A percentile compares a stretch with the other conserved stretches of the same genome.
These are phyloP conservation scores for Brachypodium distachyon DNA, from an alignment of 202 grass and related monocot genomes.

Conservation along the genomic window DNA sequence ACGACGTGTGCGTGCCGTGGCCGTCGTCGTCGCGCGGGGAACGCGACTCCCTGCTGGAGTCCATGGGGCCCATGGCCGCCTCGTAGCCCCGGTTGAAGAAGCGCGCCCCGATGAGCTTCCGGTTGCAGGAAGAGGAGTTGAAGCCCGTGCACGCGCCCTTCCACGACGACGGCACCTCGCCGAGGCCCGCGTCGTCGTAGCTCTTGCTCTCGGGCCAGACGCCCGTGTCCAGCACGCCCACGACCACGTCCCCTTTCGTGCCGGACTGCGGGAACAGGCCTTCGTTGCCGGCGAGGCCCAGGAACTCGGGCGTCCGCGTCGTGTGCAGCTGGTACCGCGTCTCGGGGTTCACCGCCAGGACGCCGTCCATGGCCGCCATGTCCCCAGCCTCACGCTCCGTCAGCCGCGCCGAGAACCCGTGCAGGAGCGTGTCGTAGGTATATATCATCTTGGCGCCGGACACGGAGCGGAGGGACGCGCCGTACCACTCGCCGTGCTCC, in stretches of 20 bases:
- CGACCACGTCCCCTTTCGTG: constrained; percentile 47
- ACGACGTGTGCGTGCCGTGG: constrained; percentile 79
- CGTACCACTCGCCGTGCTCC: constrained; percentile 71
- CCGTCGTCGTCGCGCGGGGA: constrained; percentile 79
- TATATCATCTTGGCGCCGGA: constrained; percentile 61
- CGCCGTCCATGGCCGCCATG: constrained; percentile 29
- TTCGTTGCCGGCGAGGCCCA: constrained; percentile 36
- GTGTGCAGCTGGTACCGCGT: constrained; percentile 65
- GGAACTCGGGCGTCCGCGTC: constrained; percentile 82
- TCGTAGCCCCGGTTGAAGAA: constrained; percentile 70
- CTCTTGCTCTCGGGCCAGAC: constrained; percentile 77
- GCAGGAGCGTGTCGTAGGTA: constrained; percentile 59
- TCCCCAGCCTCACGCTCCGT: constrained; percentile 40
- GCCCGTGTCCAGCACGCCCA: constrained; percentile 74
- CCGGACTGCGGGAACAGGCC: constrained; percentile 40
- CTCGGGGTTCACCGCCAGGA: constrained; percentile 65
- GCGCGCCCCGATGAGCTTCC: constrained; percentile 68
- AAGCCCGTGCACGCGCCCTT: constrained; percentile 55
- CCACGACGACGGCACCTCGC: constrained; percentile 44
- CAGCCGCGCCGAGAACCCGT: constrained; percentile 80
- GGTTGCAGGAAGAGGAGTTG: constrained; percentile 53
- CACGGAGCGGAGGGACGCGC: constrained; percentile 58
- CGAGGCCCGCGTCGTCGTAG: constrained; percentile 55
- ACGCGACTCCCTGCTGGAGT: constrained; percentile 41
- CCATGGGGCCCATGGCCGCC: constrained; percentile 68